These are phyloP conservation scores for Exophiala phaeomuriformis DNA, from an alignment of 2,329 filamentous ascomycete genomes.

Conservation along the genomic window DNA sequence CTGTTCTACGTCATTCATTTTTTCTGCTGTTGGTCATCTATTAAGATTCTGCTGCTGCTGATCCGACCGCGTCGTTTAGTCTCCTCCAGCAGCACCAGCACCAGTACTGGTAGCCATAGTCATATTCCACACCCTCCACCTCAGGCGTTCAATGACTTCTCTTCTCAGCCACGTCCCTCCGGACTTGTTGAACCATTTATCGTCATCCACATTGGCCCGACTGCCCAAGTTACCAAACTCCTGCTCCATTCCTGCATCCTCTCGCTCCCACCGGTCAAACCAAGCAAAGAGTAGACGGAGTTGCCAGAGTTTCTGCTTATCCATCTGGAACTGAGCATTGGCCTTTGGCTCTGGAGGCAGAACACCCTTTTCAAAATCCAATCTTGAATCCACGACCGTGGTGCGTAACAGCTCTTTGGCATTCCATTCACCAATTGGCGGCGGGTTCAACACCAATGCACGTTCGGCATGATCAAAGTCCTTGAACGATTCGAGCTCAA, in stretches of 20 bases:
- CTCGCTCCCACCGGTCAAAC: slow-evolving; percentile 46
- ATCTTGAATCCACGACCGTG: slow-evolving; percentile 62
- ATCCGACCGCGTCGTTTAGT: no score
- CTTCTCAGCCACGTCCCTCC: slow-evolving; percentile 45
- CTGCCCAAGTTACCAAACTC: slow-evolving; percentile 7
- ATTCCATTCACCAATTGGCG: slow-evolving; percentile 33
- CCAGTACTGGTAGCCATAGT: neutral
- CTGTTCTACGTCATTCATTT: no score
- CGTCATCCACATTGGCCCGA: slow-evolving; percentile 3
- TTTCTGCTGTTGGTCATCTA: no score
- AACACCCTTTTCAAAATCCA: slow-evolving; percentile 54
- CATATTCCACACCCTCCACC: slow-evolving; percentile 44
- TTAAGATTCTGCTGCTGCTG: no score
- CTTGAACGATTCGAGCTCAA: slow-evolving; percentile 52
- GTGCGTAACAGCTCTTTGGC: slow-evolving; percentile 47
- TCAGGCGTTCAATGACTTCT: slow-evolving; percentile 50
- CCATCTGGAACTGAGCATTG: slow-evolving; percentile 33
- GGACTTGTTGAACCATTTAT: slow-evolving; percentile 14
- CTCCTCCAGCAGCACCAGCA: no score
- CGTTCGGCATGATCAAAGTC: slow-evolving; percentile 59
- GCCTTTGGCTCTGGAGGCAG: slow-evolving; percentile 6
- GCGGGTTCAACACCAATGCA: slow-evolving; percentile 50
- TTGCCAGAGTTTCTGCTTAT: slow-evolving; percentile 55
- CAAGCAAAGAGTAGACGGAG: slow-evolving; percentile 59
- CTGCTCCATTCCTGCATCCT: slow-evolving; percentile 29